These are phyloP conservation scores for Peniophora sp. DNA, from an alignment of 1,284 basidiomycete species.

Conservation along the genomic window DNA sequence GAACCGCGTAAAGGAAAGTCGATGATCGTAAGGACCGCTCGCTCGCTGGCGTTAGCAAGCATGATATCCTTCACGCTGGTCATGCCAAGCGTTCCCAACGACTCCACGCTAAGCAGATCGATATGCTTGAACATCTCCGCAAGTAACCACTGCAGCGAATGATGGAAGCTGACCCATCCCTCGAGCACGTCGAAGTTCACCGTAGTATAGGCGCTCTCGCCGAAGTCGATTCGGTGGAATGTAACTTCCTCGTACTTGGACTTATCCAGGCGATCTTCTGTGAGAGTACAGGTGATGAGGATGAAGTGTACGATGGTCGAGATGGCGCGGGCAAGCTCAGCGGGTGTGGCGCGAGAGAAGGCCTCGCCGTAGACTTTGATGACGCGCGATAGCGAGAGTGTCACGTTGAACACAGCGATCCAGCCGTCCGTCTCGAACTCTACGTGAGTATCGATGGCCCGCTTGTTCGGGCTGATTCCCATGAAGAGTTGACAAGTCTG, in stretches of 20 bases:
- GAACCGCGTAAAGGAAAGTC: conserved; percentile 84
- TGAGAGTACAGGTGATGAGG: conserved; percentile 60
- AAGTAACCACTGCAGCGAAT: conserved; percentile 88
- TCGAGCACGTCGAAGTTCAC: conserved; percentile 74
- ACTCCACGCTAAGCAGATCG: conserved; percentile 49
- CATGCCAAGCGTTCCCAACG: conserved; percentile 43
- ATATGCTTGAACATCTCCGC: conserved; percentile 88
- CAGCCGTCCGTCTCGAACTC: conserved; percentile 94
- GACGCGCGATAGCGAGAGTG: conserved; percentile 79
- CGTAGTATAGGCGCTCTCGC: conserved; percentile 48
- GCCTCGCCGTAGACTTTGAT: conserved; percentile 86
- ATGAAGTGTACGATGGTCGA: conserved; percentile 67
- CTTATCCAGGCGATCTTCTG: conserved; percentile 58
- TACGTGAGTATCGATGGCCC: conserved; percentile 77
- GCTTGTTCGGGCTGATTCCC: conserved; percentile 83
- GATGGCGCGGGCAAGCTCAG: conserved; percentile 64
- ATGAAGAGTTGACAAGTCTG: conserved; percentile 82
- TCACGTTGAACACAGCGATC: conserved; percentile 91
- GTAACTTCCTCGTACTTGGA: conserved; percentile 52
- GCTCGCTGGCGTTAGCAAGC: conserved; percentile 48
- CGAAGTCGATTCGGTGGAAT: conserved; percentile 64
- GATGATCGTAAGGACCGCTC: conserved; percentile 62
- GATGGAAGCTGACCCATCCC: conserved; percentile 90
- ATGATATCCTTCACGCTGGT: conserved; percentile 55
- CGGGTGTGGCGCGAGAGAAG: conserved; percentile 48